Evolutionary conservation across 306 rosid genomes (phyloP).

Genomic region (Fragaria iinumae): DNA sequence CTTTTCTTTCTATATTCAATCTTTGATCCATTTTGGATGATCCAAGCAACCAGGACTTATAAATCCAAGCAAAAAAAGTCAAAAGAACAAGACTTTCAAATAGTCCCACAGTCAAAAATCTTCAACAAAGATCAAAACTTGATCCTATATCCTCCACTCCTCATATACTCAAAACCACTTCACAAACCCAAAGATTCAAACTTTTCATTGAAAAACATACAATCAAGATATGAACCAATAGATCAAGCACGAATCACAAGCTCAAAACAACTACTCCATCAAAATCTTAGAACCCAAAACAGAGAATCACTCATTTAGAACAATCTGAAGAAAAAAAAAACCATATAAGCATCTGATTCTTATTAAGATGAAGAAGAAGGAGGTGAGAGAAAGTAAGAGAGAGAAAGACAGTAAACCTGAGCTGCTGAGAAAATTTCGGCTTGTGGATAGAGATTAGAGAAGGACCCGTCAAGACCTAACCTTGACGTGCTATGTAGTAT

Average conservation of each 20-base stretch:
- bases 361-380: background rate
- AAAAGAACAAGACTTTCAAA: background rate
- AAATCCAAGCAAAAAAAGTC: background rate
- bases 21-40: background rate
- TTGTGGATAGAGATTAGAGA: slow-evolving; percentile 4
- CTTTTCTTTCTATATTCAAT: background rate
- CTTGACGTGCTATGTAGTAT: background rate
- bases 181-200: background rate
- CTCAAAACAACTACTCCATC: background rate
- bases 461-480: slow-evolving; percentile 1
- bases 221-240: background rate
- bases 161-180: background rate
- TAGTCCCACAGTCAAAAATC: background rate
- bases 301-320: background rate
- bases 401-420: background rate
- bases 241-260: background rate
- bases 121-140: background rate
- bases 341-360: background rate
- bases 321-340: background rate
- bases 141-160: background rate
- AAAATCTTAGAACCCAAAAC: background rate
- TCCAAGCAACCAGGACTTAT: background rate
- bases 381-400: background rate
- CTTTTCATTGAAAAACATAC: background rate
- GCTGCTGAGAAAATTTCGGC: background rate